Base-by-base conservation (phyloP, 2,329 filamentous ascomycete species). In the Beauveria asiatica region DNA sequence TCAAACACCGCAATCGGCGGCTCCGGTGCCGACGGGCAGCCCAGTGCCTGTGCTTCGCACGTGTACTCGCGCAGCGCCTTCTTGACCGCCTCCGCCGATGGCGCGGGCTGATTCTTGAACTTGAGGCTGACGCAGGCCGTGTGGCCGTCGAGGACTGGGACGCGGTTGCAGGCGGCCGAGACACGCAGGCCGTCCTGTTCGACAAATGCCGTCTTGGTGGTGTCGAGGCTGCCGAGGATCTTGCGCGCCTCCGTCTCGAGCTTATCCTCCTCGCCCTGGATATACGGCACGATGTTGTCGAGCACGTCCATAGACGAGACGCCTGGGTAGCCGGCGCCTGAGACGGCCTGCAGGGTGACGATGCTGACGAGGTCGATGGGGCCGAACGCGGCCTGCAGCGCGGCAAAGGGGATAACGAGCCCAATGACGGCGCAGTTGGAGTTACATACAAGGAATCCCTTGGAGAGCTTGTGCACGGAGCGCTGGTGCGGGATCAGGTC, bases 351-450 rank as follows among this genome's bases (percentile, higher is more conserved):
- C 82, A 96, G 86, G 48, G 94, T 97, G 67, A 97, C 92, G 57
- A 97, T 90, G 66, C 80, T 84, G 67, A 85, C 85, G 67, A 76
- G 74, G 63, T 90, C 88, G 66, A 96, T 89, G 68, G 87, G 86
- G 49, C 93, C 94, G 69, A 97, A 96, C 67, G 84, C 86, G 57
- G 87, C 84, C 73, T 96, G 89, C 41, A 97, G 84, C 17, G 93
- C 93, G 11, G 92, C 92, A 70, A 97, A 93, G 25, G 94, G 94
- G 64, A 96, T 95, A 63, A 97, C 93, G 61, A 97, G 85, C 52
- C 93, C 93, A 68, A 97, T 96, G 70, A 97, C 93, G 60, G 93
- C 93, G 77, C 94, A 99, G 78, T 97, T 97, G 65, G 91, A 96
- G 79, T 97, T 97, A 83, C 93, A 97, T 62, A 97, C 91, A 42